Evolutionary conservation across 768 basidiomycete genomes (phyloP), one percentile per base, ranked within the genome.

Genomic region (Tricholoma furcatifolium): DNA sequence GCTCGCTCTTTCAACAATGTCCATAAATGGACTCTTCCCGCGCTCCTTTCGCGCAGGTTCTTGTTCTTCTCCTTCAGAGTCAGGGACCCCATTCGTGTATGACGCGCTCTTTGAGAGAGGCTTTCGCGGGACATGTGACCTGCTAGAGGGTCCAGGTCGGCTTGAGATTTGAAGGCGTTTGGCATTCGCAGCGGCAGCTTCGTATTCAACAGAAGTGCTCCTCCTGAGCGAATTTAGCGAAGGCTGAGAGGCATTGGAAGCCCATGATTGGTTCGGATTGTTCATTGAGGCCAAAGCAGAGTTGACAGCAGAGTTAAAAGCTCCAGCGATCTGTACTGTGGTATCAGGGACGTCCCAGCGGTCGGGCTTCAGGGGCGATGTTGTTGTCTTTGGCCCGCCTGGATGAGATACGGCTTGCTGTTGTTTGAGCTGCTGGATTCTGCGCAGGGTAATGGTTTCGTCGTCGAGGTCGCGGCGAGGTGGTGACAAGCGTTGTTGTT

Each of bases 301-400:
- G 18, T 42, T 39, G 35, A 80, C 87, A 17, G 91, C 92, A 66
- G 86, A 83, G 59, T 76, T 73, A 63, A 94, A 88, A 27, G 91
- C 92, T 61, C 81, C 80, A 9, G 91, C 92, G 62, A 92, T 86
- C 69, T 91, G 88, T 46, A 93, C 92, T 17, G 90, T 86, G 41
- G 92, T 93, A 69, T 91, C 89, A 62, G 87, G 87, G 54, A 90
- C 81, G 53, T 67, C 65, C 86, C 86, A 88, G 76, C 76, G 83
- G 61, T 83, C 78, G 38, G 90, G 89, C 47, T 84, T 75, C n/a
- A 77, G 77, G 14, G 72, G 70, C 42, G 70, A 67, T 61, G 65
- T 77, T 63, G 67, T 78, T 64, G 71, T 73, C 70, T 66, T 76
- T 30, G 75, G 70, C 18, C 66, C 72, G 42, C 72, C 68, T 52